phyloP scores from a whole-genome alignment of 2,329 filamentous ascomycete species.

The Setomelanomma holmii region DNA sequence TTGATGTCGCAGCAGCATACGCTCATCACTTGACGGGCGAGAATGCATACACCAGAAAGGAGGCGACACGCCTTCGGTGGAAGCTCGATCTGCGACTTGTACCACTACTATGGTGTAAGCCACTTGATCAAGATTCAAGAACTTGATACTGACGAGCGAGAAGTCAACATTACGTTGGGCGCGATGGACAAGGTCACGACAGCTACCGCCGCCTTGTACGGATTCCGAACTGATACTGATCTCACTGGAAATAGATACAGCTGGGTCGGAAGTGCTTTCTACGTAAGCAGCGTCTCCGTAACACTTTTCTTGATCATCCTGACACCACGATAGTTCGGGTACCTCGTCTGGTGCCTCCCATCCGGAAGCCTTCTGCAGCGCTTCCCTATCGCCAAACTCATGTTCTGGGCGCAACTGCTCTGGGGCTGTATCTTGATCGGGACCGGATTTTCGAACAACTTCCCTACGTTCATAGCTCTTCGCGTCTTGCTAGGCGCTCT shows the following conservation, averaged over 20 bases:
- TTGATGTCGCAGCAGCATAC: slow-evolving; percentile 38
- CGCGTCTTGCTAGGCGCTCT: slow-evolving; percentile 63
- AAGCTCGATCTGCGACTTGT: slow-evolving; percentile 53
- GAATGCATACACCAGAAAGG: slow-evolving; percentile 33
- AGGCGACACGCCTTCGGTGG: slow-evolving; percentile 43
- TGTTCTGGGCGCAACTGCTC: slow-evolving; percentile 17
- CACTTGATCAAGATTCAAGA: not conserved
- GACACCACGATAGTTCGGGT: slow-evolving; percentile 23
- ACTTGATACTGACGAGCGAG: not conserved
- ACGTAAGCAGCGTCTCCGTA: slow-evolving; percentile 1
- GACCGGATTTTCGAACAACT: slow-evolving; percentile 22
- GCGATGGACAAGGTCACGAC: slow-evolving; percentile 29
- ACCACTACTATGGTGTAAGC: slow-evolving; percentile 46
- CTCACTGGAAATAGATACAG: slow-evolving; percentile 31
- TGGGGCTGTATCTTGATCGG: slow-evolving; percentile 26
- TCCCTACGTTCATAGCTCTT: slow-evolving; percentile 56
- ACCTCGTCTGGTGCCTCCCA: slow-evolving; percentile 29
- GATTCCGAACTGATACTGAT: slow-evolving; percentile 27
- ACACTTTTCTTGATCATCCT: slow-evolving; percentile 4
- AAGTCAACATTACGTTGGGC: slow-evolving; percentile 27
- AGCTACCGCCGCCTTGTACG: slow-evolving; percentile 31
- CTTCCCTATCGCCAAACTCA: slow-evolving; percentile 27
- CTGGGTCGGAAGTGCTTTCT: slow-evolving; percentile 31
- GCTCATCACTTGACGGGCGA: slow-evolving; percentile 32
- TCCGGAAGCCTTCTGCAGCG: slow-evolving; percentile 21